A percentile compares a stretch with the other conserved stretches of the same genome.
phyloP scores from a whole-genome alignment of 257 asterid species.

The Ajuga chamaepitys region DNA sequence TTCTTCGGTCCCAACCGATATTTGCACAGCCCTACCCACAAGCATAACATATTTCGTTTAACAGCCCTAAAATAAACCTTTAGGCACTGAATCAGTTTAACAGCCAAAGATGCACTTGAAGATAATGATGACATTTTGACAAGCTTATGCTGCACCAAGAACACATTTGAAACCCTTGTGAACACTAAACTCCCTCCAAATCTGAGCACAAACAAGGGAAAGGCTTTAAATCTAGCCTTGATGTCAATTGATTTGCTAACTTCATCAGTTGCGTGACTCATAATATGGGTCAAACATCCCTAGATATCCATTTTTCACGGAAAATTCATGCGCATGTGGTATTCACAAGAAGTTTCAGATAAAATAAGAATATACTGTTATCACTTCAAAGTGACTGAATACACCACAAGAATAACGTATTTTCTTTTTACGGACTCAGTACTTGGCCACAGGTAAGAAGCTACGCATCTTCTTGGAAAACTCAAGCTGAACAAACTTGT shows the following conservation, averaged over 20 bases:
- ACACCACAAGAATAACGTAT: background rate
- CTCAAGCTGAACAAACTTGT: background rate
- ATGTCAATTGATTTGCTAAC: background rate
- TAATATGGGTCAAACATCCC: background rate
- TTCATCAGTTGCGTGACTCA: background rate
- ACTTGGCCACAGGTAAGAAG: conserved; percentile 12
- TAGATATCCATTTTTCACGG: background rate
- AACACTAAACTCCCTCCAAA: background rate
- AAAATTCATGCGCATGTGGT: background rate
- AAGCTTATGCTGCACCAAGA: background rate
- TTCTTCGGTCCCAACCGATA: no score
- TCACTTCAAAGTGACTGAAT: background rate
- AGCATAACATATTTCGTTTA: background rate
- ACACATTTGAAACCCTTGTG: background rate
- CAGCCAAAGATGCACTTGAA: background rate
- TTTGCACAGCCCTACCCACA: no score
- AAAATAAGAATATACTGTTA: background rate
- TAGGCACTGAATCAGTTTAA: background rate
- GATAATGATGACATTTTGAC: background rate
- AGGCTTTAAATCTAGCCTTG: conserved; percentile 3
- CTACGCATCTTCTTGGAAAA: conserved; percentile 10
- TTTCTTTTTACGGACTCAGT: conserved; percentile 1
- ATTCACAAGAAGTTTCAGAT: background rate
- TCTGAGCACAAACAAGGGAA: background rate
- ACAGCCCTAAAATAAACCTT: background rate